Evolutionary conservation across 306 rosid genomes (phyloP).

Genomic region (Mimosa pudica): DNA sequence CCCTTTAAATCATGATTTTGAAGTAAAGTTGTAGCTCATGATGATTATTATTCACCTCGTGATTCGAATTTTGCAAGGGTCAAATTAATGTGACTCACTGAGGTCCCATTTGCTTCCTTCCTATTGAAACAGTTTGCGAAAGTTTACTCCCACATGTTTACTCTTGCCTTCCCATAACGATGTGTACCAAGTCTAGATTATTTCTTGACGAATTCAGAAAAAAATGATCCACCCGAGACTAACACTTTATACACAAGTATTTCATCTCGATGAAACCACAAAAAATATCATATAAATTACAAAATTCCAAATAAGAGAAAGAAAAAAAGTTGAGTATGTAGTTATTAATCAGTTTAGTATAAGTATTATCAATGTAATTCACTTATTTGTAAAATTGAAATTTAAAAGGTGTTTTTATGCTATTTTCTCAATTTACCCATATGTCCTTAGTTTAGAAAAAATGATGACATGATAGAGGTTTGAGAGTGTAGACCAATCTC

Average conservation of each 20-base stretch:
- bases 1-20: constrained; percentile 27
- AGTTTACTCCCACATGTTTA: constrained; percentile 22
- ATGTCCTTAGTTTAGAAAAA: too few relatives aligned
- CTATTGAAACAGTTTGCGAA: constrained; percentile 34
- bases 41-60: constrained; percentile 39
- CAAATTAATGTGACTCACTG: constrained; percentile 42
- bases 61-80: constrained; percentile 39
- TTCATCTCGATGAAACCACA: too few relatives aligned
- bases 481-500: too few relatives aligned
- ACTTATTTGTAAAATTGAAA: too few relatives aligned
- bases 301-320: too few relatives aligned
- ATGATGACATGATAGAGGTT: too few relatives aligned
- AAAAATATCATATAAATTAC: too few relatives aligned
- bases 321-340: too few relatives aligned
- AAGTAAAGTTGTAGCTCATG: constrained; percentile 41
- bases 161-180: constrained; percentile 21
- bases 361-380: too few relatives aligned
- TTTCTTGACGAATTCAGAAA: neutral
- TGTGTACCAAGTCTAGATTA: neutral
- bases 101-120: constrained; percentile 52
- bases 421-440: too few relatives aligned
- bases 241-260: neutral
- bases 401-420: too few relatives aligned
- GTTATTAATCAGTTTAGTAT: too few relatives aligned
- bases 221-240: neutral